phyloP scores from a whole-genome alignment of 73 alveolate genomes.

The Paramecium sexaurelia region DNA sequence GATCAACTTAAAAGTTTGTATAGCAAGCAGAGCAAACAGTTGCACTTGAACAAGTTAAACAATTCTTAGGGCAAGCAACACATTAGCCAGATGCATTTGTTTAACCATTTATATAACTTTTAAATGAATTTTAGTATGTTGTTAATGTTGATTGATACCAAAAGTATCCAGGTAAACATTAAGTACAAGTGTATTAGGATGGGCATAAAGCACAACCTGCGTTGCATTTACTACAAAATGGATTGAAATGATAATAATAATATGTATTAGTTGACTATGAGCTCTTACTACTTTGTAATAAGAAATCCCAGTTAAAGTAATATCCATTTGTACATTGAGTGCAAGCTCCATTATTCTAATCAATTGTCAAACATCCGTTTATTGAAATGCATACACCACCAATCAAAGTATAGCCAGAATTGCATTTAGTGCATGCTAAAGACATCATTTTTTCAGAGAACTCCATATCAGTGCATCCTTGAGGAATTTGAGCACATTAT shows the following conservation, averaged over 20 bases:
- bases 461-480: neutral
- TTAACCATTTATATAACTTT: neutral
- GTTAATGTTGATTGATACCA: conserved; percentile 2
- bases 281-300: neutral
- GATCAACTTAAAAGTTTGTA: neutral
- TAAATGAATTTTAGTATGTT: neutral
- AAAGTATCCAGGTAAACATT: neutral
- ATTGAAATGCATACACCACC: neutral
- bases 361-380: neutral
- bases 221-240: neutral
- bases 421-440: neutral
- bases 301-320: conserved; percentile 38
- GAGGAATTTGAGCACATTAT: neutral
- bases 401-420: conserved; percentile 10
- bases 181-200: neutral
- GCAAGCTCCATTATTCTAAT: neutral
- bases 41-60: neutral
- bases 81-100: conserved; percentile 10
- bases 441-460: neutral
- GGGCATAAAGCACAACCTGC: conserved; percentile 1
- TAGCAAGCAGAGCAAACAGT: neutral
- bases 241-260: neutral
- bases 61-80: neutral
- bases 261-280: neutral
- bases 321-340: neutral